Evolutionary conservation across 495 filamentous ascomycete genomes (phyloP).

Genomic region (Penicillium cataractarum): DNA sequence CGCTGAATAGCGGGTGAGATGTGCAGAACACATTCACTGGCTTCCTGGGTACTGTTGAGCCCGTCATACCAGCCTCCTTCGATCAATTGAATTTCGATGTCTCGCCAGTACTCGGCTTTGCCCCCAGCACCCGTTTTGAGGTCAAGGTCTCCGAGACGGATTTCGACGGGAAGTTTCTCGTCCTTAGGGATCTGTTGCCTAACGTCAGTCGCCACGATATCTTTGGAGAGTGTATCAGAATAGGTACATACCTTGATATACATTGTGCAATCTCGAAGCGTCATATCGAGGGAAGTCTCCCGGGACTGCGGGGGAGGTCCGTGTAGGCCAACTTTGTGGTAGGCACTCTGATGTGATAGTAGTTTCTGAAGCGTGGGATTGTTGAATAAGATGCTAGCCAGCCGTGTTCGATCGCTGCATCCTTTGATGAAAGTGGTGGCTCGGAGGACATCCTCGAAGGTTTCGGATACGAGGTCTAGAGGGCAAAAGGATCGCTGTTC

Average conservation of each 20-base stretch:
- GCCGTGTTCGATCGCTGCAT: conserved; percentile 37
- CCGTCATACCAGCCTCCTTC: conserved; percentile 76
- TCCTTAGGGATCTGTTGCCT: conserved; percentile 30
- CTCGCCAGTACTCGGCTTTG: conserved; percentile 75
- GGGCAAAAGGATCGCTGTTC: conserved; percentile 57
- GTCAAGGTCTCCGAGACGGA: conserved; percentile 84
- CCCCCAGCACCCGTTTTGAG: conserved; percentile 71
- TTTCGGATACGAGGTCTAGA: conserved; percentile 54
- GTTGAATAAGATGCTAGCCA: conserved; percentile 42
- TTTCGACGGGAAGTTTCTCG: conserved; percentile 58
- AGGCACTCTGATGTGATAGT: conserved; percentile 36
- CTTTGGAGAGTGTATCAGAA: neutral
- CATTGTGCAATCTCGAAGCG: conserved; percentile 83
- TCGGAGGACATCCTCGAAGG: conserved; percentile 41
- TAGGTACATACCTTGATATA: conserved; percentile 64
- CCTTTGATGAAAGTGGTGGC: conserved; percentile 43
- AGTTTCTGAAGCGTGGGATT: conserved; percentile 43
- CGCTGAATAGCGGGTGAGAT: neutral
- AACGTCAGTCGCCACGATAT: conserved; percentile 7
- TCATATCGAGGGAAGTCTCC: conserved; percentile 70
- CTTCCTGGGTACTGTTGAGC: conserved; percentile 28
- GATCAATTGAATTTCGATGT: conserved; percentile 63
- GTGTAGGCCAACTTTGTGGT: conserved; percentile 41
- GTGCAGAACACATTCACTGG: conserved; percentile 40
- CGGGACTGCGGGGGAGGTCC: conserved; percentile 37